phyloP scores from a whole-genome alignment of 352 stramenopile species.

The Phytophthora sansomeana region DNA sequence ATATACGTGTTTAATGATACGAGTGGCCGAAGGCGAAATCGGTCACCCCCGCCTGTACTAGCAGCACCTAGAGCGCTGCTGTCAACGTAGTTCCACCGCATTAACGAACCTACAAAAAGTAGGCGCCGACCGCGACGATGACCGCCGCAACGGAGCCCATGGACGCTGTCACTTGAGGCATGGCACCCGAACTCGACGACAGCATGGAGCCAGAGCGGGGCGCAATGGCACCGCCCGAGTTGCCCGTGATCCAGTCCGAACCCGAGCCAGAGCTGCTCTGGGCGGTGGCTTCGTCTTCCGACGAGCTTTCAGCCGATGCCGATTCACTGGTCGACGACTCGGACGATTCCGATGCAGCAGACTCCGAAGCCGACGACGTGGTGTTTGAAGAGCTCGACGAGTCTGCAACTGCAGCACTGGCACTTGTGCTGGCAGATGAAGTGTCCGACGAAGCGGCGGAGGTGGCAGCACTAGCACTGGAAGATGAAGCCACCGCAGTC shows the following conservation, averaged over 20 bases:
- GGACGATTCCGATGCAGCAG: constrained; percentile 13
- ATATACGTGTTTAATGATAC: constrained; percentile 34
- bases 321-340: constrained; percentile 2
- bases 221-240: constrained; percentile 38
- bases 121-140: constrained; percentile 29
- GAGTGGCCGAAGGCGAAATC: neutral
- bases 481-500: constrained; percentile 9
- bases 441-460: constrained; percentile 11
- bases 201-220: constrained; percentile 29
- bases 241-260: constrained; percentile 12
- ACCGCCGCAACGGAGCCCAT: constrained; percentile 21
- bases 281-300: constrained; percentile 19
- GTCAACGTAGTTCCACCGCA: constrained; percentile 11
- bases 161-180: constrained; percentile 17
- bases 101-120: constrained; percentile 30
- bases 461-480: constrained; percentile 15
- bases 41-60: neutral
- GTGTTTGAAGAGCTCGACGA: constrained; percentile 14
- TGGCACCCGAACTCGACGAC: constrained; percentile 30
- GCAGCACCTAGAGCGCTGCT: neutral
- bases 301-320: constrained; percentile 10
- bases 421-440: constrained; percentile 11
- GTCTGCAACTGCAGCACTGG: constrained; percentile 7
- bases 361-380: constrained; percentile 8
- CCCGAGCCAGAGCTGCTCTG: constrained; percentile 26